Evolutionary conservation across 2,329 filamentous ascomycete species (phyloP).

Genomic region (Onygenales sp.): DNA sequence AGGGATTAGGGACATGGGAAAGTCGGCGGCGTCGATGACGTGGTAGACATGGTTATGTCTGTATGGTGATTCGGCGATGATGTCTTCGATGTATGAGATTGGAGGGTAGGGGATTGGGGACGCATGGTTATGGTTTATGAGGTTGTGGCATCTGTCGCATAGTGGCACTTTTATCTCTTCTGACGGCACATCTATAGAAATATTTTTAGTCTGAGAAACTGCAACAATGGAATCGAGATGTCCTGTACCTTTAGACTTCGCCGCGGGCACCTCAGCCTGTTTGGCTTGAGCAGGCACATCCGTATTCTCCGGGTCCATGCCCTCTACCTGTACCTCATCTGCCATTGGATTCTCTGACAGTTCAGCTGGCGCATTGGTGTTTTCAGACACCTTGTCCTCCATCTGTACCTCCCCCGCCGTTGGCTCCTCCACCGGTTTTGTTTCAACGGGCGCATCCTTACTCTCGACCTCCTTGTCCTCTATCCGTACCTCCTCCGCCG

Average conservation of each 20-base stretch:
- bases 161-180: constrained; percentile 41
- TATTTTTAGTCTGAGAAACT: neutral
- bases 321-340: neutral
- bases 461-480: neutral
- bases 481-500: neutral
- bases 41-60: constrained; percentile 93
- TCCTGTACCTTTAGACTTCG: neutral
- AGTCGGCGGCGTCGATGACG: constrained; percentile 88
- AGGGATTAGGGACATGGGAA: constrained; percentile 85
- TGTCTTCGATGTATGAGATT: constrained; percentile 69
- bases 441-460: neutral
- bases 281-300: neutral
- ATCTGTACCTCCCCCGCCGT: constrained; percentile 7
- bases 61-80: constrained; percentile 79
- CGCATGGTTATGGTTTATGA: constrained; percentile 66
- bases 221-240: neutral
- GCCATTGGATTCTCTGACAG: too few species aligned
- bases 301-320: constrained; percentile 4
- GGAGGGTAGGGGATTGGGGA: constrained; percentile 70
- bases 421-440: constrained; percentile 5
- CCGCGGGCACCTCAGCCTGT: neutral
- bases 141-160: constrained; percentile 78
- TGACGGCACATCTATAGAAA: neutral
- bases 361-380: neutral
- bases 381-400: neutral